A percentile compares a stretch with the other conserved stretches of the same genome.
phyloP scores from a whole-genome alignment of 257 asterid genomes.

The Orobanche coerulescens region DNA sequence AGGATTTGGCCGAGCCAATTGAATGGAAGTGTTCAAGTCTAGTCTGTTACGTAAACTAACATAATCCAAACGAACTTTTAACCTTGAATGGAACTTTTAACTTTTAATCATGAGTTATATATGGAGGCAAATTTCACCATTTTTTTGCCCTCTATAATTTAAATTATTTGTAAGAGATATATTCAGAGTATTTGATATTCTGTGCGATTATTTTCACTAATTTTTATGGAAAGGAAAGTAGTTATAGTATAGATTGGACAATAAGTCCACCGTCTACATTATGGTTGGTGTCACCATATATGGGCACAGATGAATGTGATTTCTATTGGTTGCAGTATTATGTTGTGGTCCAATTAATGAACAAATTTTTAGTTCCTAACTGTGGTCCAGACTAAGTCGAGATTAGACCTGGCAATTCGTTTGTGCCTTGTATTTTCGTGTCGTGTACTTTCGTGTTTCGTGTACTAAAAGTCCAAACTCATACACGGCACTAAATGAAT shows the following conservation, averaged over 20 bases:
- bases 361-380: background rate
- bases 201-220: background rate
- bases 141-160: background rate
- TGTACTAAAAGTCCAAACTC: too few species aligned
- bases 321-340: slow-evolving; percentile 20
- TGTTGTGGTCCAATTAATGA: slow-evolving; percentile 16
- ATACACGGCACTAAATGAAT: too few species aligned
- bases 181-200: background rate
- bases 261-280: slow-evolving; percentile 24
- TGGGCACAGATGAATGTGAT: slow-evolving; percentile 27
- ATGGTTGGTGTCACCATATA: slow-evolving; percentile 22
- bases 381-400: slow-evolving; percentile 14
- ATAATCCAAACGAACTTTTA: too few species aligned
- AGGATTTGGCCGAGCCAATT: too few species aligned
- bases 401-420: too few species aligned
- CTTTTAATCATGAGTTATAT: too few species aligned
- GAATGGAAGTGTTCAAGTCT: too few species aligned
- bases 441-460: too few species aligned
- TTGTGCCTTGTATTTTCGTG: too few species aligned
- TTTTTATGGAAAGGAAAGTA: background rate
- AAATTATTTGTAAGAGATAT: background rate
- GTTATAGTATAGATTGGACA: slow-evolving; percentile 19
- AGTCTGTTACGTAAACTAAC: too few species aligned
- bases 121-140: background rate
- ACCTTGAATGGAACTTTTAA: too few species aligned